Percentiles rank a stretch among this genome's conserved stretches.
phyloP scores from a whole-genome alignment of 2,329 filamentous ascomycete species.

The Xylariaceae sp. region DNA sequence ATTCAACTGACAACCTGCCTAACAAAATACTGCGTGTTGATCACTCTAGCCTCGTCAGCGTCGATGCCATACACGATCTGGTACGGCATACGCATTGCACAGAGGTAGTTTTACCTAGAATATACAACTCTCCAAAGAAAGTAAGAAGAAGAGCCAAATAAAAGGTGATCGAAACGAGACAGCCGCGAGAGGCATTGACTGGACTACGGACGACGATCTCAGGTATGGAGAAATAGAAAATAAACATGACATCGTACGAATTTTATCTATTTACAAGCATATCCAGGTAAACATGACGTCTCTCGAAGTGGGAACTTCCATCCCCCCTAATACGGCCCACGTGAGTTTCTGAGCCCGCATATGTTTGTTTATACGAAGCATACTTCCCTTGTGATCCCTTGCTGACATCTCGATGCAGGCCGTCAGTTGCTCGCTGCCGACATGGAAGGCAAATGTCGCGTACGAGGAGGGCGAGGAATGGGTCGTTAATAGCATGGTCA shows the following conservation, averaged over 20 bases:
- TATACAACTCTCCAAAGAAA: neutral
- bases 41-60: neutral
- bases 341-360: conserved; percentile 44
- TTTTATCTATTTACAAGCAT: neutral
- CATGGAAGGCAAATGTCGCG: conserved; percentile 83
- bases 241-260: no score
- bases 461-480: conserved; percentile 90
- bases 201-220: neutral
- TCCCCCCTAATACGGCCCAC: conserved; percentile 73
- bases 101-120: neutral
- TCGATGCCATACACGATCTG: neutral
- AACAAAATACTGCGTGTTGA: no score
- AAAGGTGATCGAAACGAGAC: neutral
- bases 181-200: neutral
- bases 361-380: neutral
- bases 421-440: conserved; percentile 91
- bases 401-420: conserved; percentile 51
- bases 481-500: conserved; percentile 80
- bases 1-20: neutral
- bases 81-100: no score
- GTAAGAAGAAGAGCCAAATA: no score
- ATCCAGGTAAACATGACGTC: conserved; percentile 37
- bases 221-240: neutral
- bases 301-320: conserved; percentile 60
- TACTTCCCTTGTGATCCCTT: neutral